Evolutionary conservation across 2,329 filamentous ascomycete species (phyloP).

Genomic region (Fusarium sp.): DNA sequence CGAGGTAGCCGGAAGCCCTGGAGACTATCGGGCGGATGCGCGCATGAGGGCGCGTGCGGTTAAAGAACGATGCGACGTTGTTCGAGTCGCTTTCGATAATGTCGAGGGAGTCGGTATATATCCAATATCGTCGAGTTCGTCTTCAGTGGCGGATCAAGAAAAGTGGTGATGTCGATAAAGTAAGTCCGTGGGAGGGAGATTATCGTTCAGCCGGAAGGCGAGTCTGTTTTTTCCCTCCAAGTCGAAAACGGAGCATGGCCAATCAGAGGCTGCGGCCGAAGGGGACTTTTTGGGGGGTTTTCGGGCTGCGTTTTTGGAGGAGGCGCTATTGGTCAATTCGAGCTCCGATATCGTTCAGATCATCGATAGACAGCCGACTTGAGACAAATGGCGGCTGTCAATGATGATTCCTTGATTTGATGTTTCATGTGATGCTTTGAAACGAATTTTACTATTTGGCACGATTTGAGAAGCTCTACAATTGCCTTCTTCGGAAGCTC

Average conservation of each 20-base stretch:
- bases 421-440: not conserved
- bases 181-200: constrained; percentile 19
- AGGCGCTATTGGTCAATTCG: constrained; percentile 39
- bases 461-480: not conserved
- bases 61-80: not conserved
- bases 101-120: not conserved
- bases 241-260: constrained; percentile 24
- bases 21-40: constrained; percentile 19
- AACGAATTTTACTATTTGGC: not conserved
- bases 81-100: not conserved
- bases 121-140: not conserved
- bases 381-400: not conserved
- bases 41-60: constrained; percentile 6
- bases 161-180: constrained; percentile 27
- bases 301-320: constrained; percentile 3
- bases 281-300: constrained; percentile 14
- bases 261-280: constrained; percentile 33
- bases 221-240: constrained; percentile 41
- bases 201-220: constrained; percentile 16
- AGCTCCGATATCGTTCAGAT: constrained; percentile 11
- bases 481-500: not conserved
- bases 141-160: not conserved
- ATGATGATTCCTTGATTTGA: not conserved
- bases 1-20: constrained; percentile 19
- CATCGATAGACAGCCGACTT: not conserved